Conservation (phyloP, 116 monocot genomes). For the Zostera marina region DNA sequence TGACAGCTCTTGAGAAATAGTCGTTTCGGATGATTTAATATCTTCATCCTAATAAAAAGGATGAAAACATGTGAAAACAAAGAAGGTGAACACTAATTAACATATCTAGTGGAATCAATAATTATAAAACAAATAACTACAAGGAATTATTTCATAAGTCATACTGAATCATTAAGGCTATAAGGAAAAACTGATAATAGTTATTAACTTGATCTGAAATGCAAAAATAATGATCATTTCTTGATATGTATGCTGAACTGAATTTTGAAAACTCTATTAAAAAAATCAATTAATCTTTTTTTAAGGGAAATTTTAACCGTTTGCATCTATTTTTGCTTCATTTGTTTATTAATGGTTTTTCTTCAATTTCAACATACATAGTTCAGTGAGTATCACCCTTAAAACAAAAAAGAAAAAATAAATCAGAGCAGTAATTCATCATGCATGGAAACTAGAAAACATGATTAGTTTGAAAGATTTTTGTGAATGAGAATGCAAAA, state of each 20-base stretch:
- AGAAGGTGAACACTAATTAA: not conserved
- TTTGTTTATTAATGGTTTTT: not conserved
- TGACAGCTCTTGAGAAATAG: conserved; percentile 52
- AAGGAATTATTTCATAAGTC: no score
- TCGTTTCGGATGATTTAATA: conserved; percentile 49
- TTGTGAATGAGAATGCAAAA: not conserved
- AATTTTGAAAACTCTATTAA: no score
- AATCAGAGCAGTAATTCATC: not conserved
- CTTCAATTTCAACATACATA: not conserved
- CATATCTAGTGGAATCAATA: not conserved
- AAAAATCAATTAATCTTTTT: no score
- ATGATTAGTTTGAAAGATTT: not conserved
- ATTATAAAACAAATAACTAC: not conserved
- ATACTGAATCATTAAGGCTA: no score
- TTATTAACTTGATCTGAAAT: no score
- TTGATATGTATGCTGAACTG: no score
- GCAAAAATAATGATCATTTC: no score
- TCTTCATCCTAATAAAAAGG: conserved; percentile 28
- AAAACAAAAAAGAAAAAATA: not conserved
- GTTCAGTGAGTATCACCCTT: not conserved
- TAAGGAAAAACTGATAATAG: no score
- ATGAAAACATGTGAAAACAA: not conserved
- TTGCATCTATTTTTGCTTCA: not conserved
- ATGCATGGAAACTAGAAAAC: not conserved
- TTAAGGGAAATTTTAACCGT: not conserved